phyloP scores from a whole-genome alignment of 768 basidiomycete genomes.

The Leccinum barrowsii region DNA sequence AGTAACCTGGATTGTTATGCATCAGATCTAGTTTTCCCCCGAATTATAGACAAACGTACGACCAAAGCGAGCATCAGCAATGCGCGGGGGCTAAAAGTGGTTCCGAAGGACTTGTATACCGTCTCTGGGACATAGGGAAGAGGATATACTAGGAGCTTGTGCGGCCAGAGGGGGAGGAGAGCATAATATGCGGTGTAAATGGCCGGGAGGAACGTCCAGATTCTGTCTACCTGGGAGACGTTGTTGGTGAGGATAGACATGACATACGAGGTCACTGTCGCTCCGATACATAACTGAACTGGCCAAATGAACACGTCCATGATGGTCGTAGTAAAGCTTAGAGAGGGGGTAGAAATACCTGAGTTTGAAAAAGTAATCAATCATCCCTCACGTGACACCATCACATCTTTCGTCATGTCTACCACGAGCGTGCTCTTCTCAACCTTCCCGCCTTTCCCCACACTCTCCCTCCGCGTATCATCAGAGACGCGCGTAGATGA shows the following conservation, averaged over 20 bases:
- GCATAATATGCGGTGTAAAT: constrained; percentile 84
- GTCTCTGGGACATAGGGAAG: constrained; percentile 55
- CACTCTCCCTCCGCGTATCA: constrained; percentile 46
- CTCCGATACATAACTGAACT: constrained; percentile 52
- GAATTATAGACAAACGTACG: constrained; percentile 33
- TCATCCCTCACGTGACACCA: background rate
- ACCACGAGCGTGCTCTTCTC: constrained; percentile 53
- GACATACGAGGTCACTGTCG: constrained; percentile 49
- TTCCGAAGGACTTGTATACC: constrained; percentile 30
- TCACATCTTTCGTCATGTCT: constrained; percentile 34
- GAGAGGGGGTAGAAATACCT: too few species aligned
- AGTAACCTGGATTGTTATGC: constrained; percentile 27
- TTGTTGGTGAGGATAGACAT: constrained; percentile 69
- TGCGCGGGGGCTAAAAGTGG: constrained; percentile 67
- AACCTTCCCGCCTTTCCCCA: constrained; percentile 58
- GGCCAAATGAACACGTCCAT: constrained; percentile 51
- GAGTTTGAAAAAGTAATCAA: too few species aligned
- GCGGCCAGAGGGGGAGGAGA: constrained; percentile 61
- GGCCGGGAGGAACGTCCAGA: constrained; percentile 77
- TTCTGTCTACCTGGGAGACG: constrained; percentile 83
- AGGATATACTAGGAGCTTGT: constrained; percentile 31
- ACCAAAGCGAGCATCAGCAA: constrained; percentile 70
- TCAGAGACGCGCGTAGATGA: constrained; percentile 38
- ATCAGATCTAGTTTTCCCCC: background rate
- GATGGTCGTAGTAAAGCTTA: background rate